These are phyloP conservation scores for Penicillium coprophilum DNA, from an alignment of 495 filamentous ascomycete genomes.

Conservation along the genomic window DNA sequence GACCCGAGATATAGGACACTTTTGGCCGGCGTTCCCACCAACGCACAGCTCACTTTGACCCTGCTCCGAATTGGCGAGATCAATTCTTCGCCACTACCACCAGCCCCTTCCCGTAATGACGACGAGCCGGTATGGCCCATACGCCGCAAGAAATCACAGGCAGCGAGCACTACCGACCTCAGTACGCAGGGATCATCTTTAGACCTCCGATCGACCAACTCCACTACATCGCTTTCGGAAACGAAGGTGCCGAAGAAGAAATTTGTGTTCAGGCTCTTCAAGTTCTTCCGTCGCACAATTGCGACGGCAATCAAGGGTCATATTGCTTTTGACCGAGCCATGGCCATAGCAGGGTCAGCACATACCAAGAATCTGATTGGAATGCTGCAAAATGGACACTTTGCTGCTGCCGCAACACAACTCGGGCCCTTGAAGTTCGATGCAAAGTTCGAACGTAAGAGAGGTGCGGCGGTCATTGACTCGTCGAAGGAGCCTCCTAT, in stretches of 20 bases:
- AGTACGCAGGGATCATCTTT: constrained; percentile 23
- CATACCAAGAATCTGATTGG: constrained; percentile 72
- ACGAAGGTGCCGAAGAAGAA: constrained; percentile 40
- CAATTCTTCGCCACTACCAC: constrained; percentile 77
- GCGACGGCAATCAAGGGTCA: constrained; percentile 66
- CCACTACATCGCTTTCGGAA: constrained; percentile 7
- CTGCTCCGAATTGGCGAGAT: constrained; percentile 83
- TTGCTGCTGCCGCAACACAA: constrained; percentile 35
- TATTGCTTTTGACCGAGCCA: constrained; percentile 66
- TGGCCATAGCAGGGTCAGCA: constrained; percentile 62
- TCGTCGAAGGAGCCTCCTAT: constrained; percentile 49
- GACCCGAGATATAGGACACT: constrained; percentile 53
- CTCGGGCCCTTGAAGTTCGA: constrained; percentile 77
- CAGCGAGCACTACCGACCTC: constrained; percentile 16
- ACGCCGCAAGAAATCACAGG: constrained; percentile 38
- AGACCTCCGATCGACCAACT: background rate
- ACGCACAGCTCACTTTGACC: constrained; percentile 82
- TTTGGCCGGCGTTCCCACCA: constrained; percentile 82
- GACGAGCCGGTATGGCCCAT: constrained; percentile 24
- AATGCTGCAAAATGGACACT: constrained; percentile 54
- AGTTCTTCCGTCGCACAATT: constrained; percentile 68
- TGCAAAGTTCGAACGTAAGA: constrained; percentile 65
- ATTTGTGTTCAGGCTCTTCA: constrained; percentile 56
- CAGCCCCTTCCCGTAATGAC: constrained; percentile 59
- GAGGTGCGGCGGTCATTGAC: constrained; percentile 69